phyloP scores from a whole-genome alignment of 83 land plant genomes.

The Isoetes engelmannii region DNA sequence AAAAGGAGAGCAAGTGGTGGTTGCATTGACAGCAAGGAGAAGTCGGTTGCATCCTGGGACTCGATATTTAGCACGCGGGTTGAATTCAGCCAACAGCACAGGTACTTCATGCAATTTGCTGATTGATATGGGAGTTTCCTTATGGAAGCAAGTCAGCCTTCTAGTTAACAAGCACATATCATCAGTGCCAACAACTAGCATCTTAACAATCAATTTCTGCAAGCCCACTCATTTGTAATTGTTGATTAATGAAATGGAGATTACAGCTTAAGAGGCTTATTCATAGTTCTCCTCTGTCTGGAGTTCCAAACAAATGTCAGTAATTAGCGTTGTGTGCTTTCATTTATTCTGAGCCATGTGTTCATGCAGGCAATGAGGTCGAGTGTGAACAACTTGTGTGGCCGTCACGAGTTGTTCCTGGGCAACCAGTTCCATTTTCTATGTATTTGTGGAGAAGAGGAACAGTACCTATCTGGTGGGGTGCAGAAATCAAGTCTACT shows the following conservation, averaged over 20 bases:
- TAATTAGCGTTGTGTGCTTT: slow-evolving; percentile 1
- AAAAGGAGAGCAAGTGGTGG: slow-evolving; percentile 52
- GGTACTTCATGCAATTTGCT: slow-evolving; percentile 31
- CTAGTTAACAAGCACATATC: too few relatives aligned
- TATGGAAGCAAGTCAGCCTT: too few relatives aligned
- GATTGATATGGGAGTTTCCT: too few relatives aligned
- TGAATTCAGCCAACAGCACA: slow-evolving; percentile 87
- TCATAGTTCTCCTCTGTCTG: background rate
- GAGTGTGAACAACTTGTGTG: slow-evolving; percentile 98
- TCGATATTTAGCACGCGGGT: slow-evolving; percentile 90
- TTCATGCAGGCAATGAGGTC: slow-evolving; percentile 77
- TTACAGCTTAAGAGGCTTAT: background rate
- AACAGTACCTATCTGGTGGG: slow-evolving; percentile 99
- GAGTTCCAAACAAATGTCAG: background rate
- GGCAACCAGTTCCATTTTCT: slow-evolving; percentile 60
- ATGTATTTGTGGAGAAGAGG: slow-evolving; percentile 92
- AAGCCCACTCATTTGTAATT: too few relatives aligned
- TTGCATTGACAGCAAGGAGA: slow-evolving; percentile 83
- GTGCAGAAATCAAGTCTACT: slow-evolving; percentile 86
- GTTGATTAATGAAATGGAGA: too few relatives aligned
- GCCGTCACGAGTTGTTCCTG: slow-evolving; percentile 37
- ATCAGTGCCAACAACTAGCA: too few relatives aligned
- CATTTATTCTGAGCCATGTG: background rate
- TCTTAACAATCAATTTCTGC: too few relatives aligned
- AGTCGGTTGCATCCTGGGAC: slow-evolving; percentile 99